phyloP scores from a whole-genome alignment of 495 filamentous ascomycete species.

The Penicillium pulvis region DNA sequence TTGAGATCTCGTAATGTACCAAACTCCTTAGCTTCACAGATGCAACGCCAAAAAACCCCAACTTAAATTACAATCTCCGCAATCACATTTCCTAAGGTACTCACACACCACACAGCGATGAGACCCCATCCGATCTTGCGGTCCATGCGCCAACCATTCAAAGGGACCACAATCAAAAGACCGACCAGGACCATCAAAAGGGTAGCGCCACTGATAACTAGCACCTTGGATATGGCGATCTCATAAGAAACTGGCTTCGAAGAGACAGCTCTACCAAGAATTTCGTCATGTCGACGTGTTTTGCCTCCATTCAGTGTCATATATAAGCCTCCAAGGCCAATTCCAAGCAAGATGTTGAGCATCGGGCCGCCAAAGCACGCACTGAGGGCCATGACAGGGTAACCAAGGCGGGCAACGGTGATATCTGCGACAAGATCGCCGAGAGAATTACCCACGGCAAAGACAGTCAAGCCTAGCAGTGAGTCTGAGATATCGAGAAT shows the following conservation, averaged over 20 bases:
- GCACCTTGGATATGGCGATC: constrained; percentile 79
- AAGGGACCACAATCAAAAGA: constrained; percentile 77
- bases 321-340: constrained; percentile 84
- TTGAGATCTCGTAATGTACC: neutral
- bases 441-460: constrained; percentile 93
- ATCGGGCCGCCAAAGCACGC: constrained; percentile 98
- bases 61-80: constrained; percentile 60
- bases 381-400: constrained; percentile 92
- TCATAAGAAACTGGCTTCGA: constrained; percentile 52
- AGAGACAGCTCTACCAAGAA: neutral
- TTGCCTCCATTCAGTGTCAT: constrained; percentile 61
- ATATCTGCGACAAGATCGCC: constrained; percentile 95
- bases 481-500: constrained; percentile 94
- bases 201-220: constrained; percentile 79
- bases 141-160: constrained; percentile 90
- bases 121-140: constrained; percentile 78
- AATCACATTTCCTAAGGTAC: constrained; percentile 78
- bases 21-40: neutral
- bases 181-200: constrained; percentile 79
- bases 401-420: constrained; percentile 89
- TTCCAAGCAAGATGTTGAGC: constrained; percentile 95
- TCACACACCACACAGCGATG: constrained; percentile 81
- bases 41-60: neutral
- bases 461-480: constrained; percentile 92
- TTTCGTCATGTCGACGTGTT: constrained; percentile 21